Evolutionary conservation across 2,329 filamentous ascomycete genomes (phyloP).

Genomic region (Botrytis elliptica): DNA sequence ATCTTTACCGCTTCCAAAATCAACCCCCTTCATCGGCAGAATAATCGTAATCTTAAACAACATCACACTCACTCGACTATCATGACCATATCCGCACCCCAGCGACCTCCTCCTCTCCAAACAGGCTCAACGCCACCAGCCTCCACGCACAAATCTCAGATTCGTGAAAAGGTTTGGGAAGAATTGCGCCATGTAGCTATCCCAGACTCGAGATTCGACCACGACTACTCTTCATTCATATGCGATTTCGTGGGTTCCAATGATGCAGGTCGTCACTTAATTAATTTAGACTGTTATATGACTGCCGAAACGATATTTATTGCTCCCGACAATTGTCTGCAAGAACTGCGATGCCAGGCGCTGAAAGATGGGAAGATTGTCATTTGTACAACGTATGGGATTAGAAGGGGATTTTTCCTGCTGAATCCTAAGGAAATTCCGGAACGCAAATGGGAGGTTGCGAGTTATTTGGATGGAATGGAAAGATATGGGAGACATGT

Average conservation of each 20-base stretch:
- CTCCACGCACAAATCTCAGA: conserved; percentile 15
- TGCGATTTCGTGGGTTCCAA: conserved; percentile 45
- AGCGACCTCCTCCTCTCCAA: not conserved
- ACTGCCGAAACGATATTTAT: conserved; percentile 41
- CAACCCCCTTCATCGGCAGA: not conserved
- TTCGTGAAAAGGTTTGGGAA: conserved; percentile 37
- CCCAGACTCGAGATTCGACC: conserved; percentile 46
- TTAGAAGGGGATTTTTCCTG: conserved; percentile 45
- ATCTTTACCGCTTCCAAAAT: conserved; percentile 14
- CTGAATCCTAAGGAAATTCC: conserved; percentile 41
- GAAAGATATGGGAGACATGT: conserved; percentile 43
- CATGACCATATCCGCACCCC: conserved; percentile 17
- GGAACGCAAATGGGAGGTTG: conserved; percentile 36
- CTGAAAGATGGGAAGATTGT: conserved; percentile 44
- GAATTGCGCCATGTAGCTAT: conserved; percentile 42
- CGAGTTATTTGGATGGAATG: conserved; percentile 46
- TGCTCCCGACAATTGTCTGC: conserved; percentile 47
- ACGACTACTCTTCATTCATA: conserved; percentile 45
- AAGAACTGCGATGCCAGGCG: conserved; percentile 42
- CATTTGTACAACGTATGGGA: conserved; percentile 44
- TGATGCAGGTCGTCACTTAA: conserved; percentile 39
- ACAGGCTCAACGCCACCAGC: conserved; percentile 5
- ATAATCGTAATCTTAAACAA: not conserved
- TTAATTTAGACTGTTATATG: conserved; percentile 39
- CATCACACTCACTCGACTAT: not conserved